A percentile compares a stretch with the other conserved stretches of the same genome.
These are phyloP conservation scores for Bolboschoenoplectus hybrid DNA, from an alignment of 202 grass and related monocot species.

Conservation along the genomic window DNA sequence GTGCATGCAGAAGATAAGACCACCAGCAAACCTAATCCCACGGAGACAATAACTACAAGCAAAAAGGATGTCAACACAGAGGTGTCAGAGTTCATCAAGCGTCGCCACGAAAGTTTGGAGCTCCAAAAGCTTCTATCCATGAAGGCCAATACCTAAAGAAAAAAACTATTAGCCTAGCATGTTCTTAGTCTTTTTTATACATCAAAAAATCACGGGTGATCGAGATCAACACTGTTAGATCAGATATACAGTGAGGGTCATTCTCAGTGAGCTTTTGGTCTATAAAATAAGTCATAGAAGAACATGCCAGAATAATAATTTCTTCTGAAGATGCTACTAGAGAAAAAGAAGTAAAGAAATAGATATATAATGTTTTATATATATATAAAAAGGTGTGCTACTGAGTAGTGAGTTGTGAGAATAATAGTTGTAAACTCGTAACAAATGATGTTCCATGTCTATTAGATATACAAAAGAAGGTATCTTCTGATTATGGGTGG, in stretches of 20 bases:
- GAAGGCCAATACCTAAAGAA: constrained; percentile 50
- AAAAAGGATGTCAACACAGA: constrained; percentile 57
- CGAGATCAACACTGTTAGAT: not conserved
- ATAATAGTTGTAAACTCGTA: constrained; percentile 12
- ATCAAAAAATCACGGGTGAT: constrained; percentile 13
- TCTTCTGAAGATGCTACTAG: constrained; percentile 16
- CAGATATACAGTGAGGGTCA: not conserved
- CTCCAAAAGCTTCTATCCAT: constrained; percentile 77
- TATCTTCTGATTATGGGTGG: not conserved
- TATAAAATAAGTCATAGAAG: constrained; percentile 16
- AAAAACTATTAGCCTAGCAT: constrained; percentile 27
- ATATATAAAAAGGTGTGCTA: not conserved
- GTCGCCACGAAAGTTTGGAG: constrained; percentile 49
- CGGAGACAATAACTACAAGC: not conserved
- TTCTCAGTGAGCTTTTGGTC: not conserved
- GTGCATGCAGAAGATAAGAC: constrained; percentile 4
- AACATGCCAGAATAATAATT: not conserved
- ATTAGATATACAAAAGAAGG: constrained; percentile 4
- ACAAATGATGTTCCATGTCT: not conserved
- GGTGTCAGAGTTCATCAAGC: constrained; percentile 81
- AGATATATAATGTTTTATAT: not conserved
- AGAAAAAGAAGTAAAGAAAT: not conserved
- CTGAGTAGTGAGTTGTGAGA: constrained; percentile 13
- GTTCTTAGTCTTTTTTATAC: constrained; percentile 19
- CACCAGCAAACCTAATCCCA: not conserved